Evolutionary conservation across 352 stramenopile species (phyloP).

Genomic region (Thalassiosira oceanica): DNA sequence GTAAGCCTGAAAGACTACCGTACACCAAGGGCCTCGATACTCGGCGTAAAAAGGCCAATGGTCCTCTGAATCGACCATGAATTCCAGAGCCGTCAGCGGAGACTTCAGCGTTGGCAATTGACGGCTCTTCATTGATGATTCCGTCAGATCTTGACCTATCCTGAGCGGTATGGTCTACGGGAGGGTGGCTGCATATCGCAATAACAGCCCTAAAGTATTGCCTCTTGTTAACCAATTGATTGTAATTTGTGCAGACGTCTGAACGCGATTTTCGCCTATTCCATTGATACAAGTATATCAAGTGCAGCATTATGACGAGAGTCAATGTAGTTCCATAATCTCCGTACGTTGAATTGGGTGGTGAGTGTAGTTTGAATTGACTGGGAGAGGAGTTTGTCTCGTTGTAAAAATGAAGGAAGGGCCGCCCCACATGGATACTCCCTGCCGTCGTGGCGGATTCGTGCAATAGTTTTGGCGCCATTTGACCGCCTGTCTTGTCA

Average conservation of each 20-base stretch:
- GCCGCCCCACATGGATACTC: no score
- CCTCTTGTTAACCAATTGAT: constrained; percentile 46
- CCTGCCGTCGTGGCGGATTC: no score
- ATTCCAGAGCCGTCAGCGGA: background rate
- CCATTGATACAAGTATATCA: constrained; percentile 60
- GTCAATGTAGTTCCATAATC: constrained; percentile 35
- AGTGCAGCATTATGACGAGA: constrained; percentile 44
- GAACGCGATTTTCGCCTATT: constrained; percentile 35
- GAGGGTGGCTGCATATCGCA: constrained; percentile 48
- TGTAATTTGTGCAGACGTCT: constrained; percentile 39
- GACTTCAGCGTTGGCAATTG: background rate
- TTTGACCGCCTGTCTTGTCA: no score
- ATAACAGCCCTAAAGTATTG: constrained; percentile 49
- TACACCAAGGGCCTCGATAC: constrained; percentile 38
- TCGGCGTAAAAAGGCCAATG: constrained; percentile 1
- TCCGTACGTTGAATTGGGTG: no score
- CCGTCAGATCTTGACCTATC: background rate
- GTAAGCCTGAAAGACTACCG: constrained; percentile 46
- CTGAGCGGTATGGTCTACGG: constrained; percentile 9
- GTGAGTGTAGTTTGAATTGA: no score
- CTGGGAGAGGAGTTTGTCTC: no score
- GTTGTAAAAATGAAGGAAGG: no score
- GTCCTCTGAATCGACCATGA: background rate
- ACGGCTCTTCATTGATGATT: background rate
- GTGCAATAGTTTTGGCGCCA: no score